Base-by-base conservation (phyloP, 202 grass and related monocot species). In the Zoysia matrella region DNA sequence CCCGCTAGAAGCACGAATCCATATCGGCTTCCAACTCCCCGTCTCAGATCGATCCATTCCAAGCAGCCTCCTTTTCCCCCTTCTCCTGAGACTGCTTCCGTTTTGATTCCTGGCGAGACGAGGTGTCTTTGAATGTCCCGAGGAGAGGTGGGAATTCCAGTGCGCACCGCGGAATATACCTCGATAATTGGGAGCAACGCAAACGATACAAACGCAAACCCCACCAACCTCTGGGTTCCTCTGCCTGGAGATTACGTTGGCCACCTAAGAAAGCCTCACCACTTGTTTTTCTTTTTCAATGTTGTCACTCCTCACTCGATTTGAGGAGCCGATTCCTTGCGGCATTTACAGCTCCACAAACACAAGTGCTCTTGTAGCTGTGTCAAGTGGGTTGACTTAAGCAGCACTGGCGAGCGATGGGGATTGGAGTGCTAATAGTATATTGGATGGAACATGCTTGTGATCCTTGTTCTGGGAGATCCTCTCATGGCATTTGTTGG, bases 161-260 rank as follows among this genome's bases (percentile, higher is more conserved):
- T 30, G 64, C 49, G 43, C 16, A 40, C 30, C 36, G 48, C 10
- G 70, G 80, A 72, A 76, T 75, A 88, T 81, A 49, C 76, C 69
- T 74, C 5, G 7, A 9, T 60, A 30, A 60, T 60, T 2, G 50
- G 6, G 65, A 58, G 11, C 39, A 79, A 51, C 47, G 11, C 71
- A 78, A 14, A 1, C 65, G 40, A 81, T 71, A 11, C 5, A 41
- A 30, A 30, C 22, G 73, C 36, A 67, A 64, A 64, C 47, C 63
- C 39, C 8, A 65, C 48, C 72, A 69, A 81, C 39, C 78, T 41
- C 67, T 13, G 11, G 52, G 15, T 3, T 45, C 0, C 62, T 2
- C 11, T 12, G 7, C n/a, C 18, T 15, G 11, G 44, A n/a, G 44
- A 50, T 80, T 70, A 47, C 14, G 52, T 51, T 74, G 48, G n/a